Evolutionary conservation across 345 rosid genomes (phyloP).

Genomic region (Laguncularia racemosa): DNA sequence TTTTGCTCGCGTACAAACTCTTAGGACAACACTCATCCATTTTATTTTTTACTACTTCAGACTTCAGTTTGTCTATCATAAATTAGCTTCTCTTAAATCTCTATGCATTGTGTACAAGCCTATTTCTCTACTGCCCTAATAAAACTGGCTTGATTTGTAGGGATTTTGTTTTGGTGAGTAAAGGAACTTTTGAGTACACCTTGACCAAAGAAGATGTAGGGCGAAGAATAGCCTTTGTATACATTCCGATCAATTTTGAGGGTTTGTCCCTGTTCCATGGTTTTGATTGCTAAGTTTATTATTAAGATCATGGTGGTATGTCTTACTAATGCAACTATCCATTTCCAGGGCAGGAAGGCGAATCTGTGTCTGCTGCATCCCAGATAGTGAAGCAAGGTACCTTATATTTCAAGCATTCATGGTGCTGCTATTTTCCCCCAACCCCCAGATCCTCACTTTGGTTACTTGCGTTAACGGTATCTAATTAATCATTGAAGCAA

Average conservation of each 20-base stretch:
- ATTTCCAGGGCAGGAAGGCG: conserved; percentile 83
- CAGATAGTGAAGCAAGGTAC: conserved; percentile 72
- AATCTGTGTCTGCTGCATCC: conserved; percentile 54
- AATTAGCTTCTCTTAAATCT: no score
- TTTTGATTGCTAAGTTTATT: conserved; percentile 6
- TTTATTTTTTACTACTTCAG: neutral
- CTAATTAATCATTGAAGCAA: no score
- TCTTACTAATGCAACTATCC: conserved; percentile 7
- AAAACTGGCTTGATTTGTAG: conserved; percentile 26
- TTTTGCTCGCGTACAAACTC: neutral
- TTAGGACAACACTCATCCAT: neutral
- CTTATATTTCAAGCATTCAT: conserved; percentile 8
- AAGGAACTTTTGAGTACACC: conserved; percentile 77
- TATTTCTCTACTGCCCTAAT: no score
- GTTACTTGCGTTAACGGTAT: no score
- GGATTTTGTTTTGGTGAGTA: conserved; percentile 45
- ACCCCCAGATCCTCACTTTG: neutral
- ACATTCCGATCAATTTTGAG: conserved; percentile 88
- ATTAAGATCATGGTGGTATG: conserved; percentile 1
- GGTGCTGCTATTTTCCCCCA: neutral
- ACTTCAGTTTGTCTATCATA: no score
- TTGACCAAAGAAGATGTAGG: conserved; percentile 89
- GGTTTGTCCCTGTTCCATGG: conserved; percentile 37
- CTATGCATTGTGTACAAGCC: no score
- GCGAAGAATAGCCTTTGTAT: conserved; percentile 56